Conservation (phyloP, 2,329 filamentous ascomycete genomes). For the Emericellopsis cladophorae region DNA sequence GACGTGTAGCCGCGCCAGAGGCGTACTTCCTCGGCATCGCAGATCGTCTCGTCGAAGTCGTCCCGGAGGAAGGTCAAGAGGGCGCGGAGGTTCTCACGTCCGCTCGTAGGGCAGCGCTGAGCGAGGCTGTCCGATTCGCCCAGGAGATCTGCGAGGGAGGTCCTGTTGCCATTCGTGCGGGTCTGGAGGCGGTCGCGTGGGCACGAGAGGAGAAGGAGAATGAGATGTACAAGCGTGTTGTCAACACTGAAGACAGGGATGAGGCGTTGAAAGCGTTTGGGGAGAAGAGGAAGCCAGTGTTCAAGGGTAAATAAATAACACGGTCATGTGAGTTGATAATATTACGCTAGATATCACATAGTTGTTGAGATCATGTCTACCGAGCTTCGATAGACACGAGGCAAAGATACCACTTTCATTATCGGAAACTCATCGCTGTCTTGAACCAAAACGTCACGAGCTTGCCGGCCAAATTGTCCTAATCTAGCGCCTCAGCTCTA, state of each 20-base stretch:
- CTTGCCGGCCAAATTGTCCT: too few relatives aligned
- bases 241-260: slow-evolving; percentile 72
- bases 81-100: slow-evolving; percentile 32
- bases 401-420: too few relatives aligned
- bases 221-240: slow-evolving; percentile 70
- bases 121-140: slow-evolving; percentile 67
- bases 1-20: slow-evolving; percentile 71
- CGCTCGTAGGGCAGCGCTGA: slow-evolving; percentile 56
- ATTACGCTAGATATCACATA: too few relatives aligned
- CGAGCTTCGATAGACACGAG: too few relatives aligned
- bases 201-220: slow-evolving; percentile 71
- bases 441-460: too few relatives aligned
- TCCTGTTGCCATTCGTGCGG: slow-evolving; percentile 70
- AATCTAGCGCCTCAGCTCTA: too few relatives aligned
- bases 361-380: too few relatives aligned
- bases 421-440: too few relatives aligned
- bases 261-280: slow-evolving; percentile 80
- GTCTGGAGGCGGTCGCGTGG: slow-evolving; percentile 64
- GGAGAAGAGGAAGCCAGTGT: slow-evolving; percentile 48
- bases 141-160: slow-evolving; percentile 81
- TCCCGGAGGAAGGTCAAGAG: slow-evolving; percentile 39
- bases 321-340: too few relatives aligned
- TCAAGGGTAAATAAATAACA: slow-evolving; percentile 34
- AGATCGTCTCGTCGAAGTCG: slow-evolving; percentile 76
- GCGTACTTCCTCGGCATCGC: slow-evolving; percentile 86